Evolutionary conservation across 805 yeast genomes (phyloP), one percentile per base, ranked within the genome.

Genomic region (Komagataella phaffii): DNA sequence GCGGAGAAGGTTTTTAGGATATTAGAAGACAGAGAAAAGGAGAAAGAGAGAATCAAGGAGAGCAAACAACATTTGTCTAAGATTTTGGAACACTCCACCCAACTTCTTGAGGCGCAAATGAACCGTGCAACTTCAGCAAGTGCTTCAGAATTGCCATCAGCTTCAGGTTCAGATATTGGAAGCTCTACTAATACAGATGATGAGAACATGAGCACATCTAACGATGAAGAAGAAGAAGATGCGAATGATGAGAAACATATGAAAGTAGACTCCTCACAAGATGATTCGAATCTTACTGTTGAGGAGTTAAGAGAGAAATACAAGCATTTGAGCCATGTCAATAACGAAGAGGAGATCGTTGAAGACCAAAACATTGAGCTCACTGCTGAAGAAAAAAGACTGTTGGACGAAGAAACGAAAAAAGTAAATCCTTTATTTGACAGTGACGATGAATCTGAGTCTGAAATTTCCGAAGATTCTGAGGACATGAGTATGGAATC

Each of bases 31-130:
- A 80, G 83, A 54, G 88, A 85, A 57, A 83, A 77, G 54, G 96
- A 88, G 58, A 90, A 86, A 56, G 75, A 84, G 58, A 84, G 88
- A 61, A 79, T 86, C 51, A 77, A 79, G 7, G 81, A 84, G 60
- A 96, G 97, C 44, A 85, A 89, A 61, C 86, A 87, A 59, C 96
- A 90, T 62, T 72, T 91, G 52, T 81, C 88, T 52, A 84, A 88
- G 61, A 90, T 91, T 74, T 70, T 91, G 53, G 95, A 90, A 60
- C 93, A 90, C 60, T 88, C 96, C 21, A 88, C 96, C 0, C 90
- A 87, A 61, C 74, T 91, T 43, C 71, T 91, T 24, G 96, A 89
- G 55, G 95, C 96, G 1, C 95, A 91, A 56, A 64, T 85, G 52
- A 79, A 77, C 30, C 73, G 73, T 50, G 56, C 61, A 36, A 59